Evolutionary conservation across 768 basidiomycete genomes (phyloP).

Genomic region (Psilocybe tampanensis): DNA sequence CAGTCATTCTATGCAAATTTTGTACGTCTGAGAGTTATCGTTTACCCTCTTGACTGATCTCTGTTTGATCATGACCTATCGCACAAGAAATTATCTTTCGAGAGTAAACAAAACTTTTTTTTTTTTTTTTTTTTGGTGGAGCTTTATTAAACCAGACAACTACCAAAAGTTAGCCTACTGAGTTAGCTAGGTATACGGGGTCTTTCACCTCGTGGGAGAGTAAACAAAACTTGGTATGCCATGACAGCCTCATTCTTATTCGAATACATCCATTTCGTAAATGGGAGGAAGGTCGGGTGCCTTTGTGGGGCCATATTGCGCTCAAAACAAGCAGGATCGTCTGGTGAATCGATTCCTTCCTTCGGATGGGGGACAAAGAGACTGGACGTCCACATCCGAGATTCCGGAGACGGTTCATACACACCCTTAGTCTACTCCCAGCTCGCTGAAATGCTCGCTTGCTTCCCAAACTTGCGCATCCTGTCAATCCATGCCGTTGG

Average conservation of each 20-base stretch:
- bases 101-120: conserved; percentile 24
- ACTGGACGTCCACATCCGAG: conserved; percentile 21
- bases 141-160: no score
- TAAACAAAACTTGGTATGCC: conserved; percentile 24
- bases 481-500: conserved; percentile 17
- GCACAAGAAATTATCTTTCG: conserved; percentile 20
- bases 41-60: no score
- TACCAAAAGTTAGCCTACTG: no score
- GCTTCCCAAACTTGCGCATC: conserved; percentile 21
- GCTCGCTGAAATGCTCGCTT: conserved; percentile 15
- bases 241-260: conserved; percentile 23
- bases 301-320: conserved; percentile 9
- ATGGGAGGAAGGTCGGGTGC: conserved; percentile 7
- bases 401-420: neutral
- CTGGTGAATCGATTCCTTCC: neutral
- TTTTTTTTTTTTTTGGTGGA: no score
- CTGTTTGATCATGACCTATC: no score
- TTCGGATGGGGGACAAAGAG: conserved; percentile 26
- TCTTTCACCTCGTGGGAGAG: no score
- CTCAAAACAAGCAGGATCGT: neutral
- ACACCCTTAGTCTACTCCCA: neutral
- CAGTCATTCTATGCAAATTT: neutral
- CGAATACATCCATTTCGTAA: conserved; percentile 22
- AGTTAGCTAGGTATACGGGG: no score
- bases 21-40: neutral